Evolutionary conservation across 2,329 filamentous ascomycete species (phyloP).

Genomic region (Cladobotryum protrusum): DNA sequence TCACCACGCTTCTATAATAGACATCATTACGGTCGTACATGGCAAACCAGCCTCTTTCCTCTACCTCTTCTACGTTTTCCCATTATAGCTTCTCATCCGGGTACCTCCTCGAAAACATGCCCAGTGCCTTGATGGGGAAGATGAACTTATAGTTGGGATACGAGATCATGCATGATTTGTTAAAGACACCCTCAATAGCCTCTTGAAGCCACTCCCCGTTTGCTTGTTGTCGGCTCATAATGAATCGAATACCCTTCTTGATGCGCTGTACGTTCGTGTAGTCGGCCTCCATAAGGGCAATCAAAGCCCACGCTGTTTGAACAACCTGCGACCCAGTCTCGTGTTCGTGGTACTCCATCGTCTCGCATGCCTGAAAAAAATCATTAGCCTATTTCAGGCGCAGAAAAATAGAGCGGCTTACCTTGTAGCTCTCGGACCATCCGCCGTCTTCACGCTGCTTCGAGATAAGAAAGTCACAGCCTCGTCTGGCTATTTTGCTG

Average conservation of each 20-base stretch:
- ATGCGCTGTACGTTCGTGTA: conserved; percentile 72
- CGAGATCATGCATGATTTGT: conserved; percentile 98
- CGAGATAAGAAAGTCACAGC: conserved; percentile 78
- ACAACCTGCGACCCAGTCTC: conserved; percentile 76
- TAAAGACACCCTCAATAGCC: conserved; percentile 95
- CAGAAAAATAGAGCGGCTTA: conserved; percentile 24
- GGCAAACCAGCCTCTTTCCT: neutral
- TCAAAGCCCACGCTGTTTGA: conserved; percentile 86
- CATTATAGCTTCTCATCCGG: conserved; percentile 52
- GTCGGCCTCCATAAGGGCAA: conserved; percentile 73
- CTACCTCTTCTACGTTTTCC: neutral
- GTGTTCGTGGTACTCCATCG: conserved; percentile 68
- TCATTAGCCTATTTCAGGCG: neutral
- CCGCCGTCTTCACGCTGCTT: conserved; percentile 86
- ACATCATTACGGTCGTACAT: too few relatives aligned
- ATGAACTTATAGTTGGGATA: conserved; percentile 99
- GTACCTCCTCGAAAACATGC: conserved; percentile 74
- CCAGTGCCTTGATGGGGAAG: conserved; percentile 89
- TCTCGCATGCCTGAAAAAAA: conserved; percentile 62
- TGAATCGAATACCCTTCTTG: conserved; percentile 65
- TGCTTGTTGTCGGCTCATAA: conserved; percentile 76
- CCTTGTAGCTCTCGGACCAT: conserved; percentile 91
- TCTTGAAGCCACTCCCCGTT: conserved; percentile 97
- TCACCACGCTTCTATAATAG: too few relatives aligned
- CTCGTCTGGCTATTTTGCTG: conserved; percentile 62